phyloP scores from a whole-genome alignment of 2,329 filamentous ascomycete genomes.

The Aspergillus persii region DNA sequence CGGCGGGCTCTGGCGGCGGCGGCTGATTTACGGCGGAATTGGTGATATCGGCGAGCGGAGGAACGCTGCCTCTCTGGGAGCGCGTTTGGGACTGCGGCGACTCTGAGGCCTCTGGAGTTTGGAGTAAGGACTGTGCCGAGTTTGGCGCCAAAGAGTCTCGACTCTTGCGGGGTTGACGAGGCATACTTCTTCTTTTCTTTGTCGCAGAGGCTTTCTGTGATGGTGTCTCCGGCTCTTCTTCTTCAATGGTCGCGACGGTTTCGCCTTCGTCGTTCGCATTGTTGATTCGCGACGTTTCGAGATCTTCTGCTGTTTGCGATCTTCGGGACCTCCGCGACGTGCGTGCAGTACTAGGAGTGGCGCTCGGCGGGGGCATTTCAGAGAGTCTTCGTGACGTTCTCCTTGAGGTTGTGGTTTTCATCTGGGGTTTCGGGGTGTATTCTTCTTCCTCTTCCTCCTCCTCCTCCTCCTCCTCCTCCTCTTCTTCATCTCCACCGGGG shows the following conservation, averaged over 20 bases:
- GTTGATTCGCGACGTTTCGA: conserved; percentile 59
- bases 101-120: conserved; percentile 52
- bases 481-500: conserved; percentile 54
- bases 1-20: conserved; percentile 42
- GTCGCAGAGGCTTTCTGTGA: conserved; percentile 55
- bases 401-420: conserved; percentile 52
- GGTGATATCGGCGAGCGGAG: conserved; percentile 73
- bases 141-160: conserved; percentile 42
- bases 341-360: conserved; percentile 22
- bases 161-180: conserved; percentile 36
- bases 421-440: conserved; percentile 70
- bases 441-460: conserved; percentile 68
- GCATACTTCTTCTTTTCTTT: conserved; percentile 66
- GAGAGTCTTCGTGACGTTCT: conserved; percentile 57
- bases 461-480: conserved; percentile 61
- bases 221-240: conserved; percentile 54
- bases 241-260: conserved; percentile 38
- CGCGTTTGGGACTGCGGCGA: conserved; percentile 49
- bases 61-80: conserved; percentile 44
- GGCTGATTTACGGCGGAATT: conserved; percentile 63
- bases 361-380: conserved; percentile 46
- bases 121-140: conserved; percentile 42
- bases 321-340: conserved; percentile 38
- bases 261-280: conserved; percentile 37
- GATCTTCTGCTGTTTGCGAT: conserved; percentile 48